Conservation (phyloP, 306 rosid species). For the Quercus parvula region DNA sequence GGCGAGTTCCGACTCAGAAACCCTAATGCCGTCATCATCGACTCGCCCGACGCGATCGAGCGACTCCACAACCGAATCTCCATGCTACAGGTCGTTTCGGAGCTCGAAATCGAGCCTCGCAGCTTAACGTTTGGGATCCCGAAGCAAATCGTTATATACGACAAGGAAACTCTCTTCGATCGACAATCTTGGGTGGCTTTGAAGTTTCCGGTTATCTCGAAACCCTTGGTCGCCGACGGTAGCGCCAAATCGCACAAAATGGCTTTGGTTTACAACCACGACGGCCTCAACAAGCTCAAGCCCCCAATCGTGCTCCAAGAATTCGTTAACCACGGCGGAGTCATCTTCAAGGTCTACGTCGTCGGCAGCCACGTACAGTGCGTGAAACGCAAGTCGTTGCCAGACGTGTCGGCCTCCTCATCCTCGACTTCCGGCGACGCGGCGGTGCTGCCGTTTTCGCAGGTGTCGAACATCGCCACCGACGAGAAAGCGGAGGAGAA, state of each 20-base stretch:
- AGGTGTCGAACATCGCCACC: conserved; percentile 67
- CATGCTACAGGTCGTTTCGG: conserved; percentile 90
- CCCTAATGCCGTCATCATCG: conserved; percentile 67
- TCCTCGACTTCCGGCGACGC: not conserved
- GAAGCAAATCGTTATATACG: conserved; percentile 80
- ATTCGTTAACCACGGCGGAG: conserved; percentile 92
- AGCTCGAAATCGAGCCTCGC: conserved; percentile 48
- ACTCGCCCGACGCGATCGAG: conserved; percentile 74
- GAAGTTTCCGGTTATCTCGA: conserved; percentile 80
- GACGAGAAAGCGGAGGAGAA: conserved; percentile 58
- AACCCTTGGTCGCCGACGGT: conserved; percentile 88
- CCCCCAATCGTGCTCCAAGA: conserved; percentile 88
- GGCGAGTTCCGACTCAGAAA: conserved; percentile 33
- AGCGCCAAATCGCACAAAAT: conserved; percentile 88
- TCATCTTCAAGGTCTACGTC: conserved; percentile 85
- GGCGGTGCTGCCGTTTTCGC: conserved; percentile 68
- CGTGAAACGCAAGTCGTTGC: conserved; percentile 85
- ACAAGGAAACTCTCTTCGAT: conserved; percentile 62
- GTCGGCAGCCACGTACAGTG: conserved; percentile 71
- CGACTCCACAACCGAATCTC: conserved; percentile 86
- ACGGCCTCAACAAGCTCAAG: conserved; percentile 58
- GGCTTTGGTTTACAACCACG: conserved; percentile 68
- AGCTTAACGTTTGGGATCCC: conserved; percentile 82
- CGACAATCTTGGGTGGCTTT: conserved; percentile 55
- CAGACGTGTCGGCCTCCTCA: conserved; percentile 52